Evolutionary conservation across 2,329 filamentous ascomycete species (phyloP), one percentile per base, ranked within the genome.

Genomic region (Verticillium klebahnii): DNA sequence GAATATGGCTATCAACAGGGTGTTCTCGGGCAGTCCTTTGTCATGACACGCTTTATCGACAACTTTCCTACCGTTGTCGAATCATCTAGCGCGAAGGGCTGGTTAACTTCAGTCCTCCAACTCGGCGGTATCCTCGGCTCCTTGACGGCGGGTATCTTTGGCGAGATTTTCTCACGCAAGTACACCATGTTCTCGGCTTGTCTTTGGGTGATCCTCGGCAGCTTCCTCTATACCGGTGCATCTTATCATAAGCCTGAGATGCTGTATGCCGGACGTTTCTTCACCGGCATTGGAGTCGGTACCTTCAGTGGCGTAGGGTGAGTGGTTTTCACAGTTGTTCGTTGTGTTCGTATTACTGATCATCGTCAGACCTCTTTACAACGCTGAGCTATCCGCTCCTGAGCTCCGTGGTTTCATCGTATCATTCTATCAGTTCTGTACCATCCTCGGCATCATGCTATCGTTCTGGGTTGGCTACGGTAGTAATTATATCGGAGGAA

Each of bases 381-480:
- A 80, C 58, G 77, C 79, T 23, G 83, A 85, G 68, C 73, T 80
- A 5, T 80, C 83, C 1, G 80, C 86, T 17, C 87, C 87, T 1
- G 86, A 90, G 69, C 80, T 89, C 12, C 79, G 88, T 62, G 88
- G 88, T 54, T 82, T 86, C 12, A 77, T 90, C 1, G 85, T 90
- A 17, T 85, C 83, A 7, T 77, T 89, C 5, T 86, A 89, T 63
- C 87, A 88, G 65, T 78, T 89, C 15, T 83, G 85, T 5, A 87
- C 85, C 62, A 84, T 81, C 5, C 76, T 84, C 40, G 83, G 82
- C 34, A 82, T 86, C 60, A 78, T 81, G 75, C 75, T 82, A 32
- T 78, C 76, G 0, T 81, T 78, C 68, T 81, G 78, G 77, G 69
- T 78, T 37, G 75, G 73, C 29, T 80, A 79, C 59, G 78, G 73